A percentile compares a stretch with the other conserved stretches of the same genome.
phyloP scores from a whole-genome alignment of 2,329 filamentous ascomycete genomes.

The Venturia asperata region DNA sequence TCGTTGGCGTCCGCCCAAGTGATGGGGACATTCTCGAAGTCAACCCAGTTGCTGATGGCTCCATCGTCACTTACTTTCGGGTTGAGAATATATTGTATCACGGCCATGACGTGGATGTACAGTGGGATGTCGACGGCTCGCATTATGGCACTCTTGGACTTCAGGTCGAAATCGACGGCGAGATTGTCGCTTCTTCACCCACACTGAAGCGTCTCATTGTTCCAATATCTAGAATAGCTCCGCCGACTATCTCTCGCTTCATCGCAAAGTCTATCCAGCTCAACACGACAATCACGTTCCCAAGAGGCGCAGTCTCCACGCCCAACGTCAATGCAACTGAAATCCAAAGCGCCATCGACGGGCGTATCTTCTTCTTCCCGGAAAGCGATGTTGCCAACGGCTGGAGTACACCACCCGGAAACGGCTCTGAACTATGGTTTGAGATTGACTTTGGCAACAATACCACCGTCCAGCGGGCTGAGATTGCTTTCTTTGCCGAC shows the following conservation, averaged over 20 bases:
- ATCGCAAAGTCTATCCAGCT: neutral
- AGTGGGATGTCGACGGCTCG: neutral
- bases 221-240: neutral
- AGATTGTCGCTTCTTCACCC: neutral
- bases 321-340: neutral
- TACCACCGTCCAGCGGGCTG: neutral
- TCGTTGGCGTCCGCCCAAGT: conserved; percentile 38
- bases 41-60: conserved; percentile 33
- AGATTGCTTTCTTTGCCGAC: conserved; percentile 1
- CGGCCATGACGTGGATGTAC: neutral
- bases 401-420: neutral
- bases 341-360: neutral
- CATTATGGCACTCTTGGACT: neutral
- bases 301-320: neutral
- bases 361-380: neutral
- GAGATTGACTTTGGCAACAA: neutral
- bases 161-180: neutral
- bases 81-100: conserved; percentile 25
- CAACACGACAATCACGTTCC: neutral
- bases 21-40: conserved; percentile 36
- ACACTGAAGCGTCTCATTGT: neutral
- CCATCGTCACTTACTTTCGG: conserved; percentile 35
- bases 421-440: neutral
- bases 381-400: neutral
- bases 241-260: neutral